These are phyloP conservation scores for Metarhizium robertsii DNA, from an alignment of 2,329 filamentous ascomycete genomes.

Conservation along the genomic window DNA sequence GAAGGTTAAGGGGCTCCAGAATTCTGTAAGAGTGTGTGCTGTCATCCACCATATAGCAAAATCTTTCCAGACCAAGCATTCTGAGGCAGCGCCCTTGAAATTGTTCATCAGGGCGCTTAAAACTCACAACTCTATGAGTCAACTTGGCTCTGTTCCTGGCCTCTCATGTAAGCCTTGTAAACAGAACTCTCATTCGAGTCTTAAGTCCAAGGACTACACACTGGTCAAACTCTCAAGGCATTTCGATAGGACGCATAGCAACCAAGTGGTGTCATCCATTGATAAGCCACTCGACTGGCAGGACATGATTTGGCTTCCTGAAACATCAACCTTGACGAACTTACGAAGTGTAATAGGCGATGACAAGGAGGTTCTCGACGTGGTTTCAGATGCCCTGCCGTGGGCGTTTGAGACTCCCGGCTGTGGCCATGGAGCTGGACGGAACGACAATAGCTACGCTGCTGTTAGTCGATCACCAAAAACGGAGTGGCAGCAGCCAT, in stretches of 20 bases:
- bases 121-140: slow-evolving; percentile 44
- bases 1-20: background rate
- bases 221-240: slow-evolving; percentile 51
- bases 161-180: slow-evolving; percentile 47
- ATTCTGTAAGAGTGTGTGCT: background rate
- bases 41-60: background rate
- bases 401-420: slow-evolving; percentile 16
- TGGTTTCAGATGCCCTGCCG: slow-evolving; percentile 31
- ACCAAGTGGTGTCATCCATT: slow-evolving; percentile 13
- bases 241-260: slow-evolving; percentile 37
- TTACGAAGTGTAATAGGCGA: slow-evolving; percentile 19
- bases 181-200: background rate
- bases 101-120: slow-evolving; percentile 51
- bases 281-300: slow-evolving; percentile 30
- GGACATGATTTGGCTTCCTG: slow-evolving; percentile 36
- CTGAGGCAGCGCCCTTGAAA: slow-evolving; percentile 43
- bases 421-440: background rate
- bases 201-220: slow-evolving; percentile 32
- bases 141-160: slow-evolving; percentile 31
- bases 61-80: slow-evolving; percentile 36
- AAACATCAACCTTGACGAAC: slow-evolving; percentile 19
- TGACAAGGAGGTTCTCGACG: slow-evolving; percentile 21
- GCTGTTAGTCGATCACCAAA: background rate
- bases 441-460: background rate
- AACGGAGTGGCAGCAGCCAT: background rate